Conservation (phyloP, 768 basidiomycete genomes). For the Hemileccinum rubropunctum region DNA sequence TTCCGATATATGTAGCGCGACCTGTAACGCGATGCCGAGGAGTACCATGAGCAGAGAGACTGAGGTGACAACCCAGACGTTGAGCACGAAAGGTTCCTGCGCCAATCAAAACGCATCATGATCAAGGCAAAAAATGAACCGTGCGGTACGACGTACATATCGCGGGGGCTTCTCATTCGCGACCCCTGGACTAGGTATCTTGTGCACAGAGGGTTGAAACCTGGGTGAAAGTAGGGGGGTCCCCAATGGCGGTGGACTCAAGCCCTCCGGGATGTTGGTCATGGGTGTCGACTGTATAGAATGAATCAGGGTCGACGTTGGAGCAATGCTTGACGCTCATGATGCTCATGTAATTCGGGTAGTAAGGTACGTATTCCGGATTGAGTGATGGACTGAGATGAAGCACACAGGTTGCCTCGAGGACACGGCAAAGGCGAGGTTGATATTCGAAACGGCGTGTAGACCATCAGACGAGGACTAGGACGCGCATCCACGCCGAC, state of each 20-base stretch:
- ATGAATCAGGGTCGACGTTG: not conserved
- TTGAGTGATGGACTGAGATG: not conserved
- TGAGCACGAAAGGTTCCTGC: conserved; percentile 30
- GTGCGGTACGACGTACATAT: conserved; percentile 36
- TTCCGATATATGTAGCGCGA: conserved; percentile 14
- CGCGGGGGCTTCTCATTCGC: conserved; percentile 35
- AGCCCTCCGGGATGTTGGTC: not conserved
- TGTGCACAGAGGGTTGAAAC: conserved; percentile 45
- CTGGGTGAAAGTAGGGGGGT: conserved; percentile 28
- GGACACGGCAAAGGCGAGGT: not conserved
- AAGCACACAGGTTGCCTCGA: conserved; percentile 3
- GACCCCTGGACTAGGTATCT: conserved; percentile 45
- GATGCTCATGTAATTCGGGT: not conserved
- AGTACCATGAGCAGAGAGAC: conserved; percentile 42
- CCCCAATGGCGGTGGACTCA: too few relatives aligned
- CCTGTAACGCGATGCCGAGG: conserved; percentile 16
- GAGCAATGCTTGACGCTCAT: too few relatives aligned
- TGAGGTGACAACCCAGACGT: conserved; percentile 40
- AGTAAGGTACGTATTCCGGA: not conserved
- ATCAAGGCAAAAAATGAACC: not conserved
- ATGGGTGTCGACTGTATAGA: not conserved
- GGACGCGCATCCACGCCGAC: not conserved
- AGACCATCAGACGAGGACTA: not conserved
- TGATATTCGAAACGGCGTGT: too few relatives aligned
- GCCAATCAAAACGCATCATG: not conserved